phyloP scores from a whole-genome alignment of 371 early-diverging fungal species.

The Rhizopus delemar region DNA sequence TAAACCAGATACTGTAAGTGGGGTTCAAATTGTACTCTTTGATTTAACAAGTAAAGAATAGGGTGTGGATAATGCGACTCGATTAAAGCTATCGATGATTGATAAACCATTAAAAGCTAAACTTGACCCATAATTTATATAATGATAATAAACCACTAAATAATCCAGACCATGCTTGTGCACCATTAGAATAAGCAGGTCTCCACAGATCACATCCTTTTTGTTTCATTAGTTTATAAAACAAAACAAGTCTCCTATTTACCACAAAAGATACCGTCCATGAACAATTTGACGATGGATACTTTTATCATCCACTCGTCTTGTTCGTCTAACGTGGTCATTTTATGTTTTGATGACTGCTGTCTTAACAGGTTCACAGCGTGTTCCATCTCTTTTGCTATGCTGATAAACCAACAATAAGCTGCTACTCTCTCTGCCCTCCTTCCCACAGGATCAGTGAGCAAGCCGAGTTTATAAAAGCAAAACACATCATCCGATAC shows the following conservation, averaged over 20 bases:
- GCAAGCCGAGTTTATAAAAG: slow-evolving; percentile 67
- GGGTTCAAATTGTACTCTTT: background rate
- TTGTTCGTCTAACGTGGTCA: slow-evolving; percentile 12
- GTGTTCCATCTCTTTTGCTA: slow-evolving; percentile 51
- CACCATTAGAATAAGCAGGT: slow-evolving; percentile 63
- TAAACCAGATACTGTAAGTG: slow-evolving; percentile 15
- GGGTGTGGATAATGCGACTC: slow-evolving; percentile 6
- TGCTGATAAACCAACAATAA: slow-evolving; percentile 63
- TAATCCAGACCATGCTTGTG: slow-evolving; percentile 74
- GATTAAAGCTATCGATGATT: slow-evolving; percentile 8
- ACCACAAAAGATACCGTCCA: slow-evolving; percentile 71
- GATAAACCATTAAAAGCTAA: slow-evolving; percentile 18
- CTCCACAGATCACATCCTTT: slow-evolving; percentile 71
- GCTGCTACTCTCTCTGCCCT: slow-evolving; percentile 54
- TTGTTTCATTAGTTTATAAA: slow-evolving; percentile 13
- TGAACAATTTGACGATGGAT: slow-evolving; percentile 56
- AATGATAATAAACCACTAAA: slow-evolving; percentile 66
- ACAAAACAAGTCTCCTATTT: slow-evolving; percentile 24
- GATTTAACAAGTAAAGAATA: background rate
- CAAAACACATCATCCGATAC: slow-evolving; percentile 78
- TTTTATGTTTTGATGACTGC: slow-evolving; percentile 1
- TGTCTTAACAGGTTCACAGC: slow-evolving; percentile 19
- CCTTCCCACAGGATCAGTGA: slow-evolving; percentile 42
- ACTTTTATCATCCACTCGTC: slow-evolving; percentile 52
- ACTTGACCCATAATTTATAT: slow-evolving; percentile 65